Base-by-base conservation (phyloP, 495 filamentous ascomycete genomes). In the Penicillium paradoxum region DNA sequence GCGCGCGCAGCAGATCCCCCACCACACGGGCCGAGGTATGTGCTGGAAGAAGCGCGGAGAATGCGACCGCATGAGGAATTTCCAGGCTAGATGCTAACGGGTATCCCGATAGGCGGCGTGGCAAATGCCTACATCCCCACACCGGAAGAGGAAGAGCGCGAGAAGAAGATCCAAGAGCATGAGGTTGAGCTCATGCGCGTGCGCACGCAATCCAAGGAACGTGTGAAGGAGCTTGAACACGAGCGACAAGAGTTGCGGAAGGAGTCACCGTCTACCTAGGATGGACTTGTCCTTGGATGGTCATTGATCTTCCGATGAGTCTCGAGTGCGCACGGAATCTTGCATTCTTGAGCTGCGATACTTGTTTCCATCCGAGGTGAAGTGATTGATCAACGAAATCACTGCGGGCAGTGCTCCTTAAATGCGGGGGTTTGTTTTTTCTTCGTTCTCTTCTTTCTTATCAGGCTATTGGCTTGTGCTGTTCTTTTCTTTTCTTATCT, bases 21-120 rank as follows among this genome's bases (percentile, higher is more conserved):
- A 77, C 58, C 67, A 71, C 50, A 74, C 67, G 10, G 74, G 74
- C 51, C 72, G 74, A 64, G 74, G 74, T 77, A 73, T 56, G 68
- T 54, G 39, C 54, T 13, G 45, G 3, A 29, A 41, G 25, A n/a
- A 47, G 11, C 13, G 8, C 6, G 19, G 25, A 13, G 24, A 15
- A 30, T 10, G n/a, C 18, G 13, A 8, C 2, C 14, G 3, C 4
- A 4, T 13, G 3, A 4, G 32, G 32, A 34, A n/a, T n/a, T n/a
- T n/a, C n/a, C n/a, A n/a, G n/a, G n/a, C n/a, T n/a, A 34, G 2
- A 14, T 11, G 27, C 44, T 57, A 49, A 57, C 24, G 1, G 18
- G 6, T 40, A 24, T 27, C 3, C 9, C 2, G 18, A 22, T 25
- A 77, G 74, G 74, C 45, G 74, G 74, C 22, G 72, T 60, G 15